Evolutionary conservation across 2,329 filamentous ascomycete genomes (phyloP).

Genomic region (Lithohypha guttulata): DNA sequence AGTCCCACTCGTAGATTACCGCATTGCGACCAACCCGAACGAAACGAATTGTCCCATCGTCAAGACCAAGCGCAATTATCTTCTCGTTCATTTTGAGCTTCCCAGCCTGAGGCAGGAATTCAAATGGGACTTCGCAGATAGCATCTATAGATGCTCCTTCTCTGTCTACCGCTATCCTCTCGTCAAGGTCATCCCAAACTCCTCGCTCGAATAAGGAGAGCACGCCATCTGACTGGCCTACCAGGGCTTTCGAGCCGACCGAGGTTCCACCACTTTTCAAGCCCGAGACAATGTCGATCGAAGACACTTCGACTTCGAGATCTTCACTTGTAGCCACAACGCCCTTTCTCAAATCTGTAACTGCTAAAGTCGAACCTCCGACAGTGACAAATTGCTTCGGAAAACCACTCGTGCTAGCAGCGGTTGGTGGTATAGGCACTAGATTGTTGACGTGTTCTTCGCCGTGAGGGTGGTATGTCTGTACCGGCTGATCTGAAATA

Average conservation of each 20-base stretch:
- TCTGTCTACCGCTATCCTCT: conserved; percentile 66
- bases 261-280: conserved; percentile 55
- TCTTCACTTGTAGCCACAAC: conserved; percentile 84
- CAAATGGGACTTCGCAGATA: conserved; percentile 61
- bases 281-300: conserved; percentile 65
- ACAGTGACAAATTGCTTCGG: conserved; percentile 93
- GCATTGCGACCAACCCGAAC: conserved; percentile 65
- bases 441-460: conserved; percentile 87
- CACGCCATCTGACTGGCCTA: conserved; percentile 68
- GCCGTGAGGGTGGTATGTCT: conserved; percentile 69
- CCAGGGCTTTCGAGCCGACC: conserved; percentile 64
- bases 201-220: conserved; percentile 90
- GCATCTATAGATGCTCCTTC: conserved; percentile 72
- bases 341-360: conserved; percentile 78
- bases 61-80: conserved; percentile 62
- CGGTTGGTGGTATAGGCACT: conserved; percentile 67
- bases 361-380: conserved; percentile 78
- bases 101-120: conserved; percentile 45
- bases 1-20: conserved; percentile 48
- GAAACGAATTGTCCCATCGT: conserved; percentile 68
- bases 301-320: conserved; percentile 87
- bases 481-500: conserved; percentile 51
- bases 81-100: conserved; percentile 48
- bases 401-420: conserved; percentile 74
- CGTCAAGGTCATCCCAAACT: conserved; percentile 89